These are phyloP conservation scores for Cystofilobasidium ferigula DNA, from an alignment of 768 basidiomycete species.

Conservation along the genomic window DNA sequence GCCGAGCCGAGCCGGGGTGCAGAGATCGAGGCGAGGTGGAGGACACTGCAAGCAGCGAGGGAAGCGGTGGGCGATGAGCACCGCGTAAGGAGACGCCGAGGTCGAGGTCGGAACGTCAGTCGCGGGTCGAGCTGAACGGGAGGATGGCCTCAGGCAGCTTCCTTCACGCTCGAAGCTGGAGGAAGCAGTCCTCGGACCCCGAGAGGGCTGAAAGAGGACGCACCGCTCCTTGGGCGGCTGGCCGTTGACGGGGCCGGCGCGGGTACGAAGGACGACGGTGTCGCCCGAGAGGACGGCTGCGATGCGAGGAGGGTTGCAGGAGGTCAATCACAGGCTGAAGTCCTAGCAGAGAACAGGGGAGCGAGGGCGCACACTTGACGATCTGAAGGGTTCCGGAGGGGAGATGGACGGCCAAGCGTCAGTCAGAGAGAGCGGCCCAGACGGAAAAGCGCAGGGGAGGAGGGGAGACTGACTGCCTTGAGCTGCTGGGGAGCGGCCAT, in stretches of 20 bases:
- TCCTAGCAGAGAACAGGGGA: not conserved
- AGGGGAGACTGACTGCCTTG: slow-evolving; percentile 1
- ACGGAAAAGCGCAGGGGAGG: not conserved
- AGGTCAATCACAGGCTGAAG: not conserved
- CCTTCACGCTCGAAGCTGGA: not conserved
- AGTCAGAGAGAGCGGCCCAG: not conserved
- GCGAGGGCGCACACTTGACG: slow-evolving; percentile 8
- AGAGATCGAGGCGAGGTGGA: slow-evolving; percentile 77
- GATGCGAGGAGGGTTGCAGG: not conserved
- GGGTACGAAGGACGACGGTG: slow-evolving; percentile 69
- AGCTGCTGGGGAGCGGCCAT: slow-evolving; percentile 4
- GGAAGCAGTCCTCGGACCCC: no score
- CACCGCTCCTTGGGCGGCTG: slow-evolving; percentile 85
- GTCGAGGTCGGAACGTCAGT: no score
- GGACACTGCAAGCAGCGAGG: slow-evolving; percentile 46
- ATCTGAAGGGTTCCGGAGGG: not conserved
- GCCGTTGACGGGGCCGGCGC: slow-evolving; percentile 58
- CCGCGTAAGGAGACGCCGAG: not conserved
- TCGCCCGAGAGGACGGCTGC: slow-evolving; percentile 83
- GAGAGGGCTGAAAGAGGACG: slow-evolving; percentile 29
- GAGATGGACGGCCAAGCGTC: not conserved
- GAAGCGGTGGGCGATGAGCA: not conserved
- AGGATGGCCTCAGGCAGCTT: not conserved
- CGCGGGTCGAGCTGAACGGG: not conserved
- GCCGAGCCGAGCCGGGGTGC: slow-evolving; percentile 76